Percentiles rank a stretch among this genome's conserved stretches.
Evolutionary conservation across 2,329 filamentous ascomycete genomes (phyloP).

Genomic region (Gaeumannomyces sp.): DNA sequence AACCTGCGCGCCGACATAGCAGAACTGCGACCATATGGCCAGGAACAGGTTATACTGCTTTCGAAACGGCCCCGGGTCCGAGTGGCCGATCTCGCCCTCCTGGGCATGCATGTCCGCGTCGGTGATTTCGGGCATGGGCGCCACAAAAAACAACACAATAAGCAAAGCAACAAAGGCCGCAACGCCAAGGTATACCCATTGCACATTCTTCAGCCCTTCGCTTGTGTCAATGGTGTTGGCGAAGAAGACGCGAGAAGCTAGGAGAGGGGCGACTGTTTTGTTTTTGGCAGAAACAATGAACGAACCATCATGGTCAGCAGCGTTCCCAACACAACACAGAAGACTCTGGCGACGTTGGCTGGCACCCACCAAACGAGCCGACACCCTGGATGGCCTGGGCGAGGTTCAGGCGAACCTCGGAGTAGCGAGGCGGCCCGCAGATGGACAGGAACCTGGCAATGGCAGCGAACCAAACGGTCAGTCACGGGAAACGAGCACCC

Average conservation of each 20-base stretch:
- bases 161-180: conserved; percentile 53
- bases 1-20: conserved; percentile 55
- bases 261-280: conserved; percentile 42
- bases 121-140: conserved; percentile 45
- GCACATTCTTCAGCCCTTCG: conserved; percentile 50
- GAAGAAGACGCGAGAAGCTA: conserved; percentile 58
- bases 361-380: conserved; percentile 38
- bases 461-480: not conserved
- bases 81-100: conserved; percentile 33
- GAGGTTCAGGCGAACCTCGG: conserved; percentile 52
- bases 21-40: conserved; percentile 55
- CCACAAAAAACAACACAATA: conserved; percentile 52
- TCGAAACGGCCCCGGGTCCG: conserved; percentile 42
- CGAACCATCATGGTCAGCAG: not conserved
- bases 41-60: conserved; percentile 58
- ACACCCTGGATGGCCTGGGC: conserved; percentile 54
- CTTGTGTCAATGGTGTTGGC: conserved; percentile 41
- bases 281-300: not conserved
- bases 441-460: conserved; percentile 32
- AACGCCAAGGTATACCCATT: conserved; percentile 60
- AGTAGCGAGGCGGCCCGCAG: conserved; percentile 53
- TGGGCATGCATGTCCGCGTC: conserved; percentile 56
- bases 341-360: not conserved
- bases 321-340: not conserved
- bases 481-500: not conserved